These are phyloP conservation scores for Benincasa hispida DNA, from an alignment of 306 rosid genomes.

Conservation along the genomic window DNA sequence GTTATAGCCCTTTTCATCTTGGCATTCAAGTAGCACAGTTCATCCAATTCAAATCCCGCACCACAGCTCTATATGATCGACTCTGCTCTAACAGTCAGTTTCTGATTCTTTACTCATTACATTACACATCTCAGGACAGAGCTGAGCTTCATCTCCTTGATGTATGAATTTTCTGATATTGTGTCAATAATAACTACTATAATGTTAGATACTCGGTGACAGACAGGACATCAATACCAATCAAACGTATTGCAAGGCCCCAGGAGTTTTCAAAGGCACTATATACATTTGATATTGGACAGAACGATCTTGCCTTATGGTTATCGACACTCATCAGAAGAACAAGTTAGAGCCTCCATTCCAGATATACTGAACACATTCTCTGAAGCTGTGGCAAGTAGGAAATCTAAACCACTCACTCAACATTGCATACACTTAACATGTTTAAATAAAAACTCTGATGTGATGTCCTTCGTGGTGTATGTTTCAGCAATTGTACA, in stretches of 20 bases:
- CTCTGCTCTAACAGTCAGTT: conserved; percentile 26
- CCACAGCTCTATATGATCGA: conserved; percentile 35
- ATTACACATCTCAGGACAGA: neutral
- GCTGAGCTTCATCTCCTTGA: neutral
- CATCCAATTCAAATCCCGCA: conserved; percentile 49
- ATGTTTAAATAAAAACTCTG: neutral
- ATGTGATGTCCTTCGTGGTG: neutral
- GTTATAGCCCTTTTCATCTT: conserved; percentile 68
- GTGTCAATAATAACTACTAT: neutral
- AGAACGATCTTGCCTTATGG: conserved; percentile 66
- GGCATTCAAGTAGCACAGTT: conserved; percentile 67
- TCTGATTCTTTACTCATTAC: neutral
- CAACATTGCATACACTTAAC: neutral
- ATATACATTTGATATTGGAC: conserved; percentile 77
- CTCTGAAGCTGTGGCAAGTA: conserved; percentile 42
- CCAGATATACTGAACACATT: conserved; percentile 44
- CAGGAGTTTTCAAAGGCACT: conserved; percentile 56
- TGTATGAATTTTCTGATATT: neutral
- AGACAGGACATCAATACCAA: conserved; percentile 24
- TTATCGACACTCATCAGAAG: conserved; percentile 30
- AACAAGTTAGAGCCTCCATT: conserved; percentile 50
- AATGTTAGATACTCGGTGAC: conserved; percentile 5
- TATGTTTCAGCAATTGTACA: conserved; percentile 47
- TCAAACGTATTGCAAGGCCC: conserved; percentile 49
- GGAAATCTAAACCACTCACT: neutral